Evolutionary conservation across 2,329 filamentous ascomycete genomes (phyloP).

Genomic region (Pestalotiopsis sp.): DNA sequence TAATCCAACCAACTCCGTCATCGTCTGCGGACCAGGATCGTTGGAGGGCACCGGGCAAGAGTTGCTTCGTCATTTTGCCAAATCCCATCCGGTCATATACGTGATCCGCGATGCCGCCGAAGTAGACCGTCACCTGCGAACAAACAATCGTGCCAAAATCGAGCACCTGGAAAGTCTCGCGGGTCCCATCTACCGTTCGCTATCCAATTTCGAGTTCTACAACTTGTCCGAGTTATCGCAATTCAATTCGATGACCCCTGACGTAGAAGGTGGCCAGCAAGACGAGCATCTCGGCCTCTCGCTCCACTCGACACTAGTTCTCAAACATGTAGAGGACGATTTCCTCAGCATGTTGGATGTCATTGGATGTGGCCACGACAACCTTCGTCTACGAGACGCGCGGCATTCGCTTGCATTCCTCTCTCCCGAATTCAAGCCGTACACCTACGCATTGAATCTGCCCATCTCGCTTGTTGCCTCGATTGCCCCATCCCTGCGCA

Average conservation of each 20-base stretch:
- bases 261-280: neutral
- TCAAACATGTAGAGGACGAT: slow-evolving; percentile 1
- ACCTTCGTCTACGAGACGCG: neutral
- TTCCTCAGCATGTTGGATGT: neutral
- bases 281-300: no score
- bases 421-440: neutral
- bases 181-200: neutral
- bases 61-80: slow-evolving; percentile 1
- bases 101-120: neutral
- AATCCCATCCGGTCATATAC: slow-evolving; percentile 3
- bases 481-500: neutral
- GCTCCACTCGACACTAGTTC: neutral
- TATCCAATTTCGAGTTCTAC: slow-evolving; percentile 8
- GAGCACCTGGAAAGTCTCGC: neutral
- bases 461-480: neutral
- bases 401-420: neutral
- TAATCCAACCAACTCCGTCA: neutral
- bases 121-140: neutral
- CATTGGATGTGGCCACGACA: neutral
- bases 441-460: neutral
- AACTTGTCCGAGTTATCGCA: neutral
- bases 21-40: slow-evolving; percentile 1
- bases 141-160: neutral
- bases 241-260: neutral
- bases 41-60: neutral